Evolutionary conservation across 176 grass and related monocot genomes (phyloP), one percentile per base, ranked within the genome.

Genomic region (Bonia amplexicaulis): DNA sequence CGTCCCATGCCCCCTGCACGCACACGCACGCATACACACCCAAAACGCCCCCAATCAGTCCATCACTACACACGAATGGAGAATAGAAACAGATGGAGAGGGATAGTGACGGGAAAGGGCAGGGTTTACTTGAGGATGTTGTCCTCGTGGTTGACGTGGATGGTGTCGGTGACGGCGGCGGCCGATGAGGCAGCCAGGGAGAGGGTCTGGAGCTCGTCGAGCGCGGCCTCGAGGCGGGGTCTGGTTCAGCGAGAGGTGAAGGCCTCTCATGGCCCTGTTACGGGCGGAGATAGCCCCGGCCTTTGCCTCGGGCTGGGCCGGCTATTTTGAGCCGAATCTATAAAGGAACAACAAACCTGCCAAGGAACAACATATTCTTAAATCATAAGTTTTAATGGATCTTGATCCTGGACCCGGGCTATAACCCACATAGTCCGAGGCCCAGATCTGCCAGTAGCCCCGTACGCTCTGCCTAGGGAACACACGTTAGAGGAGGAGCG

Each of bases 231-330:
- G 17, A 99, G 91, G 53, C 91, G 88, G 53, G 12, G 96, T 99
- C 87, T 99, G 96, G 86, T 94, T 99, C 84, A 96, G 85, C n/a
- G 96, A 85, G n/a, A 92, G 88, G 15, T 89, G 90, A 57, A 94
- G 76, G 63, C 89, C 91, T 54, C 90, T 95, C 93, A 91, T 96
- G 69, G 74, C 80, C 40, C 57, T n/a, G n/a, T n/a, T n/a, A n/a
- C n/a, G n/a, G n/a, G n/a, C n/a, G n/a, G n/a, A n/a, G n/a, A n/a
- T n/a, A n/a, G n/a, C n/a, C n/a, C n/a, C n/a, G n/a, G n/a, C n/a
- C n/a, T n/a, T n/a, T n/a, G n/a, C n/a, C n/a, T n/a, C n/a, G n/a
- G n/a, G n/a, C n/a, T n/a, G n/a, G n/a, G n/a, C n/a, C n/a, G n/a
- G n/a, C n/a, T n/a, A n/a, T n/a, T n/a, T n/a, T n/a, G n/a, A n/a